Percentiles rank a stretch among this genome's conserved stretches.
These are phyloP conservation scores for Hyaloscypha bicolor DNA, from an alignment of 495 filamentous ascomycete genomes.

Conservation along the genomic window DNA sequence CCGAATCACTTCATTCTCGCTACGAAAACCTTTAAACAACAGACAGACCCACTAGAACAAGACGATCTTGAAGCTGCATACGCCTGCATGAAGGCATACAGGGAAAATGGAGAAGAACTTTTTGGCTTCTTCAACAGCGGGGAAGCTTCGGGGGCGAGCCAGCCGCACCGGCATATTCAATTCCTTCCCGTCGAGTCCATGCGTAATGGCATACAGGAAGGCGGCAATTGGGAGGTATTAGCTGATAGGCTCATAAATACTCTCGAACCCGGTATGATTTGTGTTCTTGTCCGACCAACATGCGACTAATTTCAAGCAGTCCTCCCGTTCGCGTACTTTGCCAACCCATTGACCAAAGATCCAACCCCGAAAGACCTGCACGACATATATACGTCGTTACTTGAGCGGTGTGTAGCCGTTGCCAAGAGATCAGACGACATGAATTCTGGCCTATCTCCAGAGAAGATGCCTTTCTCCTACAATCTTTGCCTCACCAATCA, in stretches of 20 bases:
- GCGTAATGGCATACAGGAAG: conserved; percentile 45
- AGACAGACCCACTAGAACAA: conserved; percentile 68
- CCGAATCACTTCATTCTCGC: conserved; percentile 79
- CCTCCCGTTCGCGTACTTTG: conserved; percentile 58
- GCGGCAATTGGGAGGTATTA: conserved; percentile 49
- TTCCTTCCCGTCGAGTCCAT: conserved; percentile 73
- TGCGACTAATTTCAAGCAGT: conserved; percentile 11
- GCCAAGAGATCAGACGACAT: not conserved
- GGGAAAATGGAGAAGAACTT: conserved; percentile 42
- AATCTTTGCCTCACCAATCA: conserved; percentile 75
- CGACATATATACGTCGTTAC: conserved; percentile 53
- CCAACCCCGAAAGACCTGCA: conserved; percentile 45
- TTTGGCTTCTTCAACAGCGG: conserved; percentile 89
- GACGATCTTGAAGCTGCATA: conserved; percentile 68
- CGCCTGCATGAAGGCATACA: conserved; percentile 66
- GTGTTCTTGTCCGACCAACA: not conserved
- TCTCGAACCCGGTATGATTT: conserved; percentile 10
- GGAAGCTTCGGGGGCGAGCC: conserved; percentile 72
- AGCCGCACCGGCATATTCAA: conserved; percentile 80
- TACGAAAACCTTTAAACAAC: conserved; percentile 64
- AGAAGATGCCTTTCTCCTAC: conserved; percentile 65
- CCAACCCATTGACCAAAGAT: conserved; percentile 43
- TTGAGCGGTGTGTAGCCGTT: conserved; percentile 42
- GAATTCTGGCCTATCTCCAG: not conserved
- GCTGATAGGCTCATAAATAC: conserved; percentile 47